Percentiles rank a stretch among this genome's conserved stretches.
Conservation (phyloP, 2,329 filamentous ascomycete genomes). For the Penicillium fuscoglaucum region DNA sequence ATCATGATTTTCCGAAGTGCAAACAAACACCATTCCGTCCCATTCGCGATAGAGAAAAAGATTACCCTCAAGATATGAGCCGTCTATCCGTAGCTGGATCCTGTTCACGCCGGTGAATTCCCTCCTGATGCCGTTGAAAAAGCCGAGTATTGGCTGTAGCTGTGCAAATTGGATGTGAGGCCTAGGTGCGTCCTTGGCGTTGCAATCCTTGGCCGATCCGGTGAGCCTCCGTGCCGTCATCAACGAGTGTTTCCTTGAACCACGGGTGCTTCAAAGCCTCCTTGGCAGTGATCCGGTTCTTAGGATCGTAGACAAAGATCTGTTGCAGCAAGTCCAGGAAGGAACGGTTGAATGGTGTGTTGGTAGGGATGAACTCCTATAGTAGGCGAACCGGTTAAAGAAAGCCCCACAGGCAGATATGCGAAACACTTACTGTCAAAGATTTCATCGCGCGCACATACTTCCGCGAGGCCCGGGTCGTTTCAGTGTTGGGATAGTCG, state of each 20-base stretch:
- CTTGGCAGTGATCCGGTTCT: slow-evolving; percentile 64
- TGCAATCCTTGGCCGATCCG: slow-evolving; percentile 54
- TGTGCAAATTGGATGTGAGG: background rate
- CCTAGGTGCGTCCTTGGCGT: slow-evolving; percentile 28
- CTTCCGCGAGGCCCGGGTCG: slow-evolving; percentile 63
- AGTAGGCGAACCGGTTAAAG: slow-evolving; percentile 15
- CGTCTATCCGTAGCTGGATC: slow-evolving; percentile 26
- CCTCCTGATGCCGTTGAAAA: slow-evolving; percentile 6
- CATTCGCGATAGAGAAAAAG: slow-evolving; percentile 20
- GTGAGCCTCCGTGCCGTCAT: slow-evolving; percentile 65
- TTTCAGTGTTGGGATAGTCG: slow-evolving; percentile 64
- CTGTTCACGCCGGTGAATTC: slow-evolving; percentile 19
- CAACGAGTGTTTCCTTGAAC: slow-evolving; percentile 64
- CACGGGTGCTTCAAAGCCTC: slow-evolving; percentile 65
- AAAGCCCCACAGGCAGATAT: background rate
- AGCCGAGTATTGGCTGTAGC: slow-evolving; percentile 8
- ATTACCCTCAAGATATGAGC: slow-evolving; percentile 24
- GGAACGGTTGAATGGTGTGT: slow-evolving; percentile 60
- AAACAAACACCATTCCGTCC: slow-evolving; percentile 26
- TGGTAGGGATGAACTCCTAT: slow-evolving; percentile 63
- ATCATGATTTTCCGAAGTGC: slow-evolving; percentile 26
- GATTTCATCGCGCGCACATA: slow-evolving; percentile 70
- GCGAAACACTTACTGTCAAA: slow-evolving; percentile 50
- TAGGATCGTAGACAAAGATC: slow-evolving; percentile 68
- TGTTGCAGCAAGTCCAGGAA: slow-evolving; percentile 63